Base-by-base conservation (phyloP, 257 asterid species). In the Fraxinus quadrangulata region DNA sequence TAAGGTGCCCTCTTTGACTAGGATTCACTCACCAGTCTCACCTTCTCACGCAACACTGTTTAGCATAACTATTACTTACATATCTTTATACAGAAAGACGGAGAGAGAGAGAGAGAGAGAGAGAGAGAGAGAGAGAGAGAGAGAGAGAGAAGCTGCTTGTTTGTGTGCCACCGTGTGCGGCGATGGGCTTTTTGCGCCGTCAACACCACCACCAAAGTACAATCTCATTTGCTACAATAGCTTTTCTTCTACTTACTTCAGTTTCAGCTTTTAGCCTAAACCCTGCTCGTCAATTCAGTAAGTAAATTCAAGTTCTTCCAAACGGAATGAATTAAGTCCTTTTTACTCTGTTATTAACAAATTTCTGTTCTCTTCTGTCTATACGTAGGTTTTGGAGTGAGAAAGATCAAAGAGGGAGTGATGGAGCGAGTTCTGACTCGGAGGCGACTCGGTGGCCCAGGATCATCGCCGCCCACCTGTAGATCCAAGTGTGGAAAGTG, bases 381-480 rank as follows among this genome's bases (percentile, higher is more conserved):
- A 4, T 4, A 0, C 1, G 16, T 51, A 86, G 89, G 87, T 69
- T 79, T 73, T 24, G 88, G 82, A 67, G 80, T 47, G 33, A 79
- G 81, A 65, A 84, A 23, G 67, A 59, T 59, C 30, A 59, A 59
- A 59, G 67, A 80, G 37, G 83, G 70, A 67, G 86, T 75, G 49
- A 79, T 65, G 82, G 73, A 42, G 83, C 87, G 78, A 68, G 78
- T 82, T 63, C 33, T 69, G 77, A 78, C 63, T 0, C 81, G 87
- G 80, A 84, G 94, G 86, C 77, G 89, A 67, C 86, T 92, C 49
- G 67, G 74, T 8, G 94, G 94, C 3, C 90, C 88, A 16, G 97
- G 98, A 70, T 93, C 98, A 49, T 89, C 86, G 70, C 98, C 98
- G 67, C 98, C 98, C 36, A 81, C 87, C 68, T 93, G 98, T 67